Base-by-base conservation (phyloP, 2,329 filamentous ascomycete genomes). In the Dactylellina haptotyla region DNA sequence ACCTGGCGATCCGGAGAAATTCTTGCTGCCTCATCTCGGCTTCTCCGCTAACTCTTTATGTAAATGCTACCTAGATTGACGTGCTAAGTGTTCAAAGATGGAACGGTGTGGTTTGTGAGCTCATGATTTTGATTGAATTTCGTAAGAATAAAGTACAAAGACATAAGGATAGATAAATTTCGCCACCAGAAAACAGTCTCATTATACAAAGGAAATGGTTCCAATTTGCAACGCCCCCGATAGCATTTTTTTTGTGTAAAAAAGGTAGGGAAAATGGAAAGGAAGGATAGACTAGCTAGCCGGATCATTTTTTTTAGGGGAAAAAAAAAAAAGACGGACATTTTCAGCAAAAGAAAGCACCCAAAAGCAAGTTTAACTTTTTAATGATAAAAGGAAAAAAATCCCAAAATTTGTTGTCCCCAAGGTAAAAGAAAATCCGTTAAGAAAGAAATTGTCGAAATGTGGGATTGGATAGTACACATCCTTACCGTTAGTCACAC, bases 71-170 rank as follows among this genome's bases (percentile, higher is more conserved):
- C n/a, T n/a, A n/a, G n/a, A n/a, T n/a, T n/a, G n/a, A n/a, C n/a
- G n/a, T n/a, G n/a, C n/a, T n/a, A 23, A 14, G 3, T 45, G 39
- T 16, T 43, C 39, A 43, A 16, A 9, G 12, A 37, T 30, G n/a
- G 14, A 26, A 45, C 20, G 4, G 6, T 2, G 14, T 37, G 28
- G 43, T 53, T 51, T 43, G 30, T 67, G 63, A 67, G 63, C 63
- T 67, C 63, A 59, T 51, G 26, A 37, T 50, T 61, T 61, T 61
- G 20, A n/a, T n/a, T 53, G 32, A 34, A 53, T 39, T 67, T 67
- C 63, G 53, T 67, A 67, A 67, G 43, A 67, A 67, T 67, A 57
- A 57, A 16, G 34, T 57, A 67, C 63, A 67, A n/a, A 34, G n/a
- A n/a, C 18, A 32, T 53, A 69, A 61, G 54, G 54, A 59, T 59